phyloP scores from a whole-genome alignment of 1,284 basidiomycete species.

The Rhodotorula sp. region DNA sequence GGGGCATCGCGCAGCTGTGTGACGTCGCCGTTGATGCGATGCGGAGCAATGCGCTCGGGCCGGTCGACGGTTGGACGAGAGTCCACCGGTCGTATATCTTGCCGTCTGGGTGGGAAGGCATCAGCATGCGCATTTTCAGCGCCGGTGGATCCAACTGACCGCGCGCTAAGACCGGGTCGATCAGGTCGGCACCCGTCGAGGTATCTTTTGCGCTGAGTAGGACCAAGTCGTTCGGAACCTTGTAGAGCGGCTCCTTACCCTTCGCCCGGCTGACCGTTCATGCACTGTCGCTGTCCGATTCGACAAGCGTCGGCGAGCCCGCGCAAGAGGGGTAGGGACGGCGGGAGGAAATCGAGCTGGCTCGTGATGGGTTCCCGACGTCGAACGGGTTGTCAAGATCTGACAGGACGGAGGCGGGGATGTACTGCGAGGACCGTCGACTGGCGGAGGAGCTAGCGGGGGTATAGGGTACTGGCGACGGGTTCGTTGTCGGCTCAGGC shows the following conservation, averaged over 20 bases:
- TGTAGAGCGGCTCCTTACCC: conserved; percentile 9
- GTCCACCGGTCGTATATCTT: conserved; percentile 32
- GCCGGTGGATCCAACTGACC: conserved; percentile 6
- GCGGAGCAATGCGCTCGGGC: conserved; percentile 5
- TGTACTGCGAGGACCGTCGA: background rate
- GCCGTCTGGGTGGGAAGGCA: conserved; percentile 14
- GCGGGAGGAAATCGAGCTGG: background rate
- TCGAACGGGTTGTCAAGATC: conserved; percentile 2
- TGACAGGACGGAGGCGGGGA: background rate
- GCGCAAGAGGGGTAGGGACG: background rate
- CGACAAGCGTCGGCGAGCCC: background rate
- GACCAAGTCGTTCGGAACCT: conserved; percentile 11
- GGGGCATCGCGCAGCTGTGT: conserved; percentile 37
- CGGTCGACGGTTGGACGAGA: conserved; percentile 15
- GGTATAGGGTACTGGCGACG: conserved; percentile 5
- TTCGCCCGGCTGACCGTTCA: background rate
- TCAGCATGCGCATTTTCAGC: background rate
- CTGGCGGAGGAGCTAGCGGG: background rate
- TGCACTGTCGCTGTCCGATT: background rate
- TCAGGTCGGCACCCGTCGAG: conserved; percentile 11
- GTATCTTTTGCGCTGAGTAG: conserved; percentile 18
- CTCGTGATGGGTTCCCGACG: background rate
- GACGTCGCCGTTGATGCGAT: conserved; percentile 41
- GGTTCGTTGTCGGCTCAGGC: background rate
- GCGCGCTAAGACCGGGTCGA: conserved; percentile 31